Percentiles rank a stretch among this genome's conserved stretches.
These are phyloP conservation scores for Fomitiporia mediterranea DNA, from an alignment of 1,284 basidiomycete species.

Conservation along the genomic window DNA sequence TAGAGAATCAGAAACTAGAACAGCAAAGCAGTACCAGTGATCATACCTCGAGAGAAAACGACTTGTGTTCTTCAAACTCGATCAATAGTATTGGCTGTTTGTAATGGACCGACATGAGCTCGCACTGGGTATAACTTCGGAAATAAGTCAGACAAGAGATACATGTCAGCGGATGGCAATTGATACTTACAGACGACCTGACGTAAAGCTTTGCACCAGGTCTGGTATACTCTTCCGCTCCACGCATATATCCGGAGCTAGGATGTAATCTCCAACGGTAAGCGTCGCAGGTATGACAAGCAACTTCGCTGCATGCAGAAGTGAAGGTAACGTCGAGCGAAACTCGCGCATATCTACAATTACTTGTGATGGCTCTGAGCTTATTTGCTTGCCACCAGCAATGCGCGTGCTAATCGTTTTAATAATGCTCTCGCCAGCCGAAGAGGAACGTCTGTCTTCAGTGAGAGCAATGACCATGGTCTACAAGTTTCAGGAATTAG, in stretches of 20 bases:
- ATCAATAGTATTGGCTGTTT: constrained; percentile 94
- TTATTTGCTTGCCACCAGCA: constrained; percentile 79
- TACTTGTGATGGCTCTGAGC: constrained; percentile 69
- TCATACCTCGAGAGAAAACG: constrained; percentile 81
- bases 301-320: constrained; percentile 82
- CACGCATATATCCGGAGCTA: constrained; percentile 93
- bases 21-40: neutral
- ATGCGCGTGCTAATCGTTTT: constrained; percentile 86
- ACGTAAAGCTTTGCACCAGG: constrained; percentile 88
- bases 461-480: constrained; percentile 88
- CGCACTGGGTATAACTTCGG: constrained; percentile 90
- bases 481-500: constrained; percentile 39
- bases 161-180: neutral
- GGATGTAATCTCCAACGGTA: constrained; percentile 93
- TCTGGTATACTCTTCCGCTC: constrained; percentile 95
- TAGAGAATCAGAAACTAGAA: constrained; percentile 11
- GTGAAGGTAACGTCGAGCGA: constrained; percentile 85
- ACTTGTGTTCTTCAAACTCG: constrained; percentile 97
- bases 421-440: constrained; percentile 57
- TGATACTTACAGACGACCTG: constrained; percentile 80
- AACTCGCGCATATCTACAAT: constrained; percentile 98
- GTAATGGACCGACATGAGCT: constrained; percentile 95
- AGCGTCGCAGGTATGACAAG: constrained; percentile 87
- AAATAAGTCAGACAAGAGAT: neutral
- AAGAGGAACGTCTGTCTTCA: constrained; percentile 52